Percentiles rank a stretch among this genome's conserved stretches.
phyloP scores from a whole-genome alignment of 176 grass and related monocot genomes.

The Tillandsia fasciculata region DNA sequence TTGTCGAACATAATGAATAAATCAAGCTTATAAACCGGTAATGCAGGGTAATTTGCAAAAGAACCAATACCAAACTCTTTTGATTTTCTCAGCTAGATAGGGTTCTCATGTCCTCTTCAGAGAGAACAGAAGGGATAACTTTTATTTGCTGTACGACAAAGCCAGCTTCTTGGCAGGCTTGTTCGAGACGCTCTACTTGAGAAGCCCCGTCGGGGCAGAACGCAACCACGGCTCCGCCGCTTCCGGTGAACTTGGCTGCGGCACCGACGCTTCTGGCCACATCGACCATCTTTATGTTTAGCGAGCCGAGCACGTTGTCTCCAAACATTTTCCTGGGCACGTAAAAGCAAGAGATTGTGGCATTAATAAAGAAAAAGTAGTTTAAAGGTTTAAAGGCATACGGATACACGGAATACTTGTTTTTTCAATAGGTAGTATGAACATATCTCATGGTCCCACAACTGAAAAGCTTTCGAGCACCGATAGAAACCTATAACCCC shows the following conservation, averaged over 20 bases:
- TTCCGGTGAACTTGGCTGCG: conserved; percentile 63
- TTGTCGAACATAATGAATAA: too few species aligned
- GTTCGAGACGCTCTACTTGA: conserved; percentile 34
- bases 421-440: too few species aligned
- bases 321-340: conserved; percentile 72
- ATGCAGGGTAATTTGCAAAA: too few species aligned
- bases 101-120: conserved; percentile 24
- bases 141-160: conserved; percentile 39
- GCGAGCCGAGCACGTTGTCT: conserved; percentile 44
- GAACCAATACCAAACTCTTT: background rate
- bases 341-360: background rate
- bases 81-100: conserved; percentile 12
- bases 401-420: too few species aligned
- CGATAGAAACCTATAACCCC: too few species aligned
- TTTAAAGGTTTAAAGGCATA: too few species aligned
- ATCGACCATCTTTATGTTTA: conserved; percentile 85
- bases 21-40: too few species aligned
- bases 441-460: too few species aligned
- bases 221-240: conserved; percentile 55
- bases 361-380: background rate
- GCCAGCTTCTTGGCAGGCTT: conserved; percentile 34
- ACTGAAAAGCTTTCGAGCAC: too few species aligned
- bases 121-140: conserved; percentile 33
- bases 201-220: conserved; percentile 38
- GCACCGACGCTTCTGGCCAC: conserved; percentile 51